Percentiles rank a stretch among this genome's conserved stretches.
phyloP scores from a whole-genome alignment of 1,284 basidiomycete genomes.

The Ustilago sp. region DNA sequence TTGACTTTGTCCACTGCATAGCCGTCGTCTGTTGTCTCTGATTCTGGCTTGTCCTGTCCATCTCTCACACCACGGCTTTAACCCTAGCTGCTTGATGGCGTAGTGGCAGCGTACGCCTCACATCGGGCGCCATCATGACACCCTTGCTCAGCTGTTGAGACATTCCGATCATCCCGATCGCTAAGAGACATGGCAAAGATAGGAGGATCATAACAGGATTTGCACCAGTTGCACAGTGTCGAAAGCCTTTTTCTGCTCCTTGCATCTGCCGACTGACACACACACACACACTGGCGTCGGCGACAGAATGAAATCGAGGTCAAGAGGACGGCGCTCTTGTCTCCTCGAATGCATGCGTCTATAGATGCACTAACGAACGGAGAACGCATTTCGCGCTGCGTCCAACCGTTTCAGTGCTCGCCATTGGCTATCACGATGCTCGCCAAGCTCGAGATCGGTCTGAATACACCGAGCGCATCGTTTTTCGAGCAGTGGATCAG shows the following conservation, averaged over 20 bases:
- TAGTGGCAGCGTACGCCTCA: no score
- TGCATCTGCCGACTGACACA: neutral
- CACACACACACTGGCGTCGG: neutral
- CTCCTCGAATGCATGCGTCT: neutral
- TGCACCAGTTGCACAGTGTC: neutral
- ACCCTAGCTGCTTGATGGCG: no score
- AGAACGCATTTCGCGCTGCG: neutral
- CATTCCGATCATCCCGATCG: no score
- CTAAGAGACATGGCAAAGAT: no score
- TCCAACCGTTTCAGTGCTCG: neutral
- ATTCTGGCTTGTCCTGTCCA: neutral
- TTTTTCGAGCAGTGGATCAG: neutral
- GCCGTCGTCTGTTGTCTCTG: conserved; percentile 9
- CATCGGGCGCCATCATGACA: no score
- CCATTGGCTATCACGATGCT: neutral
- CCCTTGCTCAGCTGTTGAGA: no score
- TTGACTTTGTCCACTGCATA: conserved; percentile 3
- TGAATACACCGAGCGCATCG: conserved; percentile 2
- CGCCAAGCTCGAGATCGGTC: neutral
- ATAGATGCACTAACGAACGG: neutral
- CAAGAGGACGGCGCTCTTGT: neutral
- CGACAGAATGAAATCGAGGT: neutral
- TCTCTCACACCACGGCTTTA: neutral
- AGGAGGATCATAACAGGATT: no score
- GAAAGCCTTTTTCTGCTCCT: conserved; percentile 4